Evolutionary conservation across 1,284 basidiomycete genomes (phyloP), one percentile per base, ranked within the genome.

Genomic region (Trametes versicolor): DNA sequence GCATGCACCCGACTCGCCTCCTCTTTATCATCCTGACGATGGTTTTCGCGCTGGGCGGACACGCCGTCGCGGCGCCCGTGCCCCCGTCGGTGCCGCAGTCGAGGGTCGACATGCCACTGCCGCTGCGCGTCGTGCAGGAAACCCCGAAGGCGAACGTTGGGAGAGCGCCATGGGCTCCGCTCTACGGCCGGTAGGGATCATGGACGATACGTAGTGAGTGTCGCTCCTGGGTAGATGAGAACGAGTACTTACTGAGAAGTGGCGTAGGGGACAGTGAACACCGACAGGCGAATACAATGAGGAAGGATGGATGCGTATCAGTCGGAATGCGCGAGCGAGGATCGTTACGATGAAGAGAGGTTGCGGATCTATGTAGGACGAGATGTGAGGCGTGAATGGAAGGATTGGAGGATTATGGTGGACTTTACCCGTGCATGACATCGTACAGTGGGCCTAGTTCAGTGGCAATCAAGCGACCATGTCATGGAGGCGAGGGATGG

Each of bases 81-180:
- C 32, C 34, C 12, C 8, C 34, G 12, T 37, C 19, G 13, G 48
- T 15, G 6, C 15, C 27, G 23, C 34, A 15, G 19, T 21, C 54
- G 32, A 43, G 59, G 29, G 53, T 8, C 21, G 49, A 50, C 4
- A 62, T 62, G 54, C 60, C 60, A 12, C 37, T 62, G 0, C 60
- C 60, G 3, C 47, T 62, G 19, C 53, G 60, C 15, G 36, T 54
- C 43, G 37, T 25, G 54, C 53, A 43, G 36, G 47, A 51, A n/a
- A 54, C 27, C 12, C 27, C n/a, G 9, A 37, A n/a, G n/a, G 21
- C 17, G 17, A n/a, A 9, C 17, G 10, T 47, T 7, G 53, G 29
- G 37, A 17, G 48, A 10, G 17, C 23, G 10, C 60, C 60, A 13
- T 62, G 51, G n/a, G 47, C 43, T 10, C 60, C 60, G 21, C 47